phyloP scores from a whole-genome alignment of 768 basidiomycete genomes.

The Termitomyces sp. region DNA sequence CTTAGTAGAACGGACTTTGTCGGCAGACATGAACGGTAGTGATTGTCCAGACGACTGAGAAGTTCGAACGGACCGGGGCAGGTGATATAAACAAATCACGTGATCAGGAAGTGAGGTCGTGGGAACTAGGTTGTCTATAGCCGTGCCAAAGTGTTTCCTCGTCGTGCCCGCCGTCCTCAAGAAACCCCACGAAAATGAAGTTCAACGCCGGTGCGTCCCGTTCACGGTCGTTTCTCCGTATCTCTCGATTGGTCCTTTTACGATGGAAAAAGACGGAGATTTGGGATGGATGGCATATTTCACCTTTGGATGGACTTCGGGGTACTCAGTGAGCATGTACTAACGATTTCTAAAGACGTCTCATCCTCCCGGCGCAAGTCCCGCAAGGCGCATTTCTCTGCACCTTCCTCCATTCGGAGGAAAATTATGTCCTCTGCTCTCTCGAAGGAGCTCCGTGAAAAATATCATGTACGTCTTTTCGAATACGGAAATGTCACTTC shows the following conservation, averaged over 20 bases:
- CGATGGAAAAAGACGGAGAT: slow-evolving; percentile 25
- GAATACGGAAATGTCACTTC: neutral
- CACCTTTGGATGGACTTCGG: slow-evolving; percentile 39
- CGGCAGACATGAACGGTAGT: slow-evolving; percentile 22
- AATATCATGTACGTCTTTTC: slow-evolving; percentile 73
- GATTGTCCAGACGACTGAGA: too few species aligned
- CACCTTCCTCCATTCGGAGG: slow-evolving; percentile 91
- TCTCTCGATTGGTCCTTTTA: slow-evolving; percentile 21
- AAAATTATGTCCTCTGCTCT: slow-evolving; percentile 98
- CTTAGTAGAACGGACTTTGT: slow-evolving; percentile 64
- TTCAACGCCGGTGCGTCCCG: slow-evolving; percentile 73
- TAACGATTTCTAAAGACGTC: slow-evolving; percentile 55
- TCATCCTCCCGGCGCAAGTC: slow-evolving; percentile 96
- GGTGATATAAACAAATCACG: slow-evolving; percentile 25
- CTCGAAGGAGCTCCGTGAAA: slow-evolving; percentile 89
- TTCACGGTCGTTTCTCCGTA: slow-evolving; percentile 17
- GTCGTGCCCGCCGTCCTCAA: slow-evolving; percentile 60
- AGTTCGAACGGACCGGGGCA: too few species aligned
- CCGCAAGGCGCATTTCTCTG: slow-evolving; percentile 96
- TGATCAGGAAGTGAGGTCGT: slow-evolving; percentile 27
- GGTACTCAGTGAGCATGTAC: slow-evolving; percentile 20
- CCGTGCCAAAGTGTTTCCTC: slow-evolving; percentile 31
- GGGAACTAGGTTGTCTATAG: slow-evolving; percentile 27
- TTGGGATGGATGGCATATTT: slow-evolving; percentile 52
- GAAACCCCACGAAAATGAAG: slow-evolving; percentile 63